These are phyloP conservation scores for Backusella parvicylindrica DNA, from an alignment of 192 early-diverging fungal species.

Conservation along the genomic window DNA sequence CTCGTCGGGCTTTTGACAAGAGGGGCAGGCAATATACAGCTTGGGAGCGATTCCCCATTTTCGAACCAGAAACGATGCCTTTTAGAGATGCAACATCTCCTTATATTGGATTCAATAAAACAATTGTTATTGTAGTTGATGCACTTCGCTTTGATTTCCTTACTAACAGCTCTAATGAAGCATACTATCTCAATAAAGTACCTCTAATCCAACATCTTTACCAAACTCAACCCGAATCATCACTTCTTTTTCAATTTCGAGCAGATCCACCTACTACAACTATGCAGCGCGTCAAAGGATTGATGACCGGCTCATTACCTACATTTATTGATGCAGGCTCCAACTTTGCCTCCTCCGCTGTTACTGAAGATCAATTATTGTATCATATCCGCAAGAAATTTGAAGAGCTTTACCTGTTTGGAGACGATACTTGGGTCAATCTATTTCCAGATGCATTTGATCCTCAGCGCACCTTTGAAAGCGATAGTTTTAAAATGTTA, in stretches of 20 bases:
- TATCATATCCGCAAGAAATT: constrained; percentile 30
- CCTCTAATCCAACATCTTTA: constrained; percentile 49
- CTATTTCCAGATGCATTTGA: constrained; percentile 67
- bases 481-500: constrained; percentile 73
- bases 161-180: not conserved
- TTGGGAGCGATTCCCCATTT: constrained; percentile 26
- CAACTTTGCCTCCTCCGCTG: constrained; percentile 73
- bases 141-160: constrained; percentile 67
- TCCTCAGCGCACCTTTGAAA: constrained; percentile 50
- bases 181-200: constrained; percentile 48
- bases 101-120: constrained; percentile 13
- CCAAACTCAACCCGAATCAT: constrained; percentile 43
- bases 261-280: constrained; percentile 85
- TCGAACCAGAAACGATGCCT: not conserved
- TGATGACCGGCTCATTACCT: constrained; percentile 79
- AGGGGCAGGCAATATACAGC: constrained; percentile 9
- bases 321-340: constrained; percentile 81
- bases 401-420: constrained; percentile 70
- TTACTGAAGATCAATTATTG: constrained; percentile 77
- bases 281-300: constrained; percentile 75
- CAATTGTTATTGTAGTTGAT: constrained; percentile 68
- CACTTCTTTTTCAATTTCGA: constrained; percentile 65
- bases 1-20: constrained; percentile 55
- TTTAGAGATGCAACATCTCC: not conserved
- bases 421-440: constrained; percentile 95